Evolutionary conservation across 305 asterid genomes (phyloP).

Genomic region (Solanum hybrid): DNA sequence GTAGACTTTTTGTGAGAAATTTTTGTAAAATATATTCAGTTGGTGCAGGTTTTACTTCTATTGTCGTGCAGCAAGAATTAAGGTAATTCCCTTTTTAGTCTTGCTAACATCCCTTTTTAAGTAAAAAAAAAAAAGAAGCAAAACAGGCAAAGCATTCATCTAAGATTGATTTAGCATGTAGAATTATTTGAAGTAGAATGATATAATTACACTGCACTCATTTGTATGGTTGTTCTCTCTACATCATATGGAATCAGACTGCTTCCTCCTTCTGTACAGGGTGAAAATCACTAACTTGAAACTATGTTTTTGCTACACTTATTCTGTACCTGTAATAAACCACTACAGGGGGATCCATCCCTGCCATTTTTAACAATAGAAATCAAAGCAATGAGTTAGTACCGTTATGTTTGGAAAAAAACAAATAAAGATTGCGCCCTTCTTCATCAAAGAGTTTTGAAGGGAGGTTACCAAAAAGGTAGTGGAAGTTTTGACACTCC

Average conservation of each 20-base stretch:
- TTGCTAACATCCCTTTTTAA: not conserved
- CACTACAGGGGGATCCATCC: constrained; percentile 89
- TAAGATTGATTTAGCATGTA: not conserved
- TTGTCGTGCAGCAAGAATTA: not conserved
- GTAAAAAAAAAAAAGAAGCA: not conserved
- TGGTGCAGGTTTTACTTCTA: not conserved
- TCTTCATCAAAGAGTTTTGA: not conserved
- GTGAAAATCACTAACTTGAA: not conserved
- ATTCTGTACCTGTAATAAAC: constrained; percentile 9
- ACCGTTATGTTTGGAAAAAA: not conserved
- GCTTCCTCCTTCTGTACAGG: not conserved
- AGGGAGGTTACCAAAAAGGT: not conserved
- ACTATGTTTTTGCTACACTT: constrained; percentile 8
- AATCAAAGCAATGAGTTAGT: not conserved
- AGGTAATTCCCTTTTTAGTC: not conserved
- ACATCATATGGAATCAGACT: not conserved
- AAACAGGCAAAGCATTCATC: not conserved
- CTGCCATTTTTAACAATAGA: constrained; percentile 26
- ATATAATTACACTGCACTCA: not conserved
- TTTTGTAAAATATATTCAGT: not conserved
- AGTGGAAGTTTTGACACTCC: not conserved
- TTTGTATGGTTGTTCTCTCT: not conserved
- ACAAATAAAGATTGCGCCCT: not conserved
- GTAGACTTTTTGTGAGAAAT: not conserved
- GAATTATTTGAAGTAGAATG: not conserved